phyloP scores from a whole-genome alignment of 768 basidiomycete species.

The Cystobasidium ongulense region DNA sequence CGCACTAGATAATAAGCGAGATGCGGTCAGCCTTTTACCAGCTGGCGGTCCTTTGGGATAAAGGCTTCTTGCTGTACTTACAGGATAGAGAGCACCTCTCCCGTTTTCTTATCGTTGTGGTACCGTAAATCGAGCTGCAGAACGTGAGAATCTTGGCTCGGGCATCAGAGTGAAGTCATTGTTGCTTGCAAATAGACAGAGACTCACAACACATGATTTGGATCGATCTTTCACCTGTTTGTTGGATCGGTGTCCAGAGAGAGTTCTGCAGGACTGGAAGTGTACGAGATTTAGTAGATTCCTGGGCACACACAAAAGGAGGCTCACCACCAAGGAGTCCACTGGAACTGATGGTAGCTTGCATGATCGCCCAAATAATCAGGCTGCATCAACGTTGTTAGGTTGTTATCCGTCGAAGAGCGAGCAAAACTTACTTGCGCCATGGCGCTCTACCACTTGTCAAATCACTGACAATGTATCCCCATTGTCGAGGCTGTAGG shows the following conservation, averaged over 20 bases:
- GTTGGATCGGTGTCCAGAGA: neutral
- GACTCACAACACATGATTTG: neutral
- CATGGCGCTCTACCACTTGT: neutral
- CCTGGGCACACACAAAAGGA: neutral
- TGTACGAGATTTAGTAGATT: neutral
- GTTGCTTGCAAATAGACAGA: neutral
- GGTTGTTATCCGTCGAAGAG: neutral
- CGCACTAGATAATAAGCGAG: no score
- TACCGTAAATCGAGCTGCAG: neutral
- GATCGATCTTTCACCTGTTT: no score
- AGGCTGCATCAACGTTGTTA: neutral
- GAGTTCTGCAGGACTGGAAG: neutral
- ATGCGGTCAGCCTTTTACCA: no score
- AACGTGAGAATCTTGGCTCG: neutral
- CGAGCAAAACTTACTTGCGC: neutral
- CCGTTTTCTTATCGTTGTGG: slow-evolving; percentile 5
- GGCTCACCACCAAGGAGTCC: neutral
- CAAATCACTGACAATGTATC: neutral
- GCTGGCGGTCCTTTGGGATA: no score
- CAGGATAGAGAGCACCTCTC: neutral
- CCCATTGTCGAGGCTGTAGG: slow-evolving; percentile 8
- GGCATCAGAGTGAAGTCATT: neutral
- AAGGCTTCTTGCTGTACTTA: no score
- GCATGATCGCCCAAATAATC: neutral
- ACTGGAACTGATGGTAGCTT: neutral